phyloP scores from a whole-genome alignment of 306 rosid genomes.

The Prunus armeniaca region DNA sequence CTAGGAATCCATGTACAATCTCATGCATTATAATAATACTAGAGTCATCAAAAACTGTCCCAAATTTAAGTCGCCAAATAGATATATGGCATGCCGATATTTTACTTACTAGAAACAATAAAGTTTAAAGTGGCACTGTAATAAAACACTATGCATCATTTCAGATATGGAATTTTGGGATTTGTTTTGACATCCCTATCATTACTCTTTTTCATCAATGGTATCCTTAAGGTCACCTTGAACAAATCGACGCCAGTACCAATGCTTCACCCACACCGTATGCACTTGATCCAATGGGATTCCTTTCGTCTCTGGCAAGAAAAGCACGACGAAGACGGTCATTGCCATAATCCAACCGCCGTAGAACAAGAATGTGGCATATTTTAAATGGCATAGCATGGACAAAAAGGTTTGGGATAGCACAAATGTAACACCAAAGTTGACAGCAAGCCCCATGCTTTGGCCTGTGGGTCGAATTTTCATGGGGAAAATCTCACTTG shows the following conservation, averaged over 20 bases:
- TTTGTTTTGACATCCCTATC: neutral
- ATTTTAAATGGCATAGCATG: conserved; percentile 70
- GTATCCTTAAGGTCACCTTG: neutral
- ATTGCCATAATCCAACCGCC: conserved; percentile 50
- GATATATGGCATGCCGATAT: neutral
- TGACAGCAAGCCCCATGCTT: conserved; percentile 49
- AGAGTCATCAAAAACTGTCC: neutral
- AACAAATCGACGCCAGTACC: conserved; percentile 65
- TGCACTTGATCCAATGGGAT: conserved; percentile 58
- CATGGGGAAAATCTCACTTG: conserved; percentile 73
- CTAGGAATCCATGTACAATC: neutral
- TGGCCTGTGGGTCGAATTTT: conserved; percentile 62
- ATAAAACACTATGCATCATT: neutral
- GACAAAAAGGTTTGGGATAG: conserved; percentile 66
- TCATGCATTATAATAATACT: neutral
- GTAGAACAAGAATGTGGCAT: conserved; percentile 62
- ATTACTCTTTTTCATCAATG: neutral
- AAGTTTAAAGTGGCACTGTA: neutral
- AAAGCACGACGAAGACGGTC: conserved; percentile 52
- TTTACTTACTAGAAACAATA: neutral
- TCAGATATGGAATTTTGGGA: neutral
- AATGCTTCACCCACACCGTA: conserved; percentile 57
- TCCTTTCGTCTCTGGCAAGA: conserved; percentile 77
- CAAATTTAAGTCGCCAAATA: neutral
- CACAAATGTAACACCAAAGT: conserved; percentile 39